Base-by-base conservation (phyloP, 139 green algal species). In the Asterochloris sp. region DNA sequence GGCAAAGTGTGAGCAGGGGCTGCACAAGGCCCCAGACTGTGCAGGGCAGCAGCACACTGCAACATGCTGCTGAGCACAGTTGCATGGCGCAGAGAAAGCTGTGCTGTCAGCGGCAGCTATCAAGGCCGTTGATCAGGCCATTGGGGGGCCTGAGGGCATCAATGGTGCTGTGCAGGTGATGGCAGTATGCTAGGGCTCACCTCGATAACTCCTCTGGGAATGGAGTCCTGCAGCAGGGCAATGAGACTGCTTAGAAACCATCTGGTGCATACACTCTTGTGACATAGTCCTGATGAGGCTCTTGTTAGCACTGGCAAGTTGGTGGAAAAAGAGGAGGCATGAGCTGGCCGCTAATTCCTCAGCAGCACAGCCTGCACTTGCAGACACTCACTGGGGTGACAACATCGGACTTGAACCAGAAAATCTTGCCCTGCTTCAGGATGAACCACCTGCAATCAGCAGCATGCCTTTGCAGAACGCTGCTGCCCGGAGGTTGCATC, bases 361-460 rank as follows among this genome's bases (percentile, higher is more conserved):
- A 85, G 38, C 27, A 61, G 28, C 60, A 60, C 62, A 47, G 61
- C 17, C 26, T 73, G 28, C 11, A 83, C 86, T 85, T 54, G 11
- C 17, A 76, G 28, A 26, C 23, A 84, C 82, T 85, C 75, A 95
- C 92, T 62, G 91, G 88, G 19, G 88, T 95, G 14, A 99, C 89
- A 14, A 94, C 86, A 73, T 98, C 93, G 13, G 90, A 89, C 81
- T 98, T 97, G 89, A 99, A 99, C 97, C 97, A 99, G 83, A 99
- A 98, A 26, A 99, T 98, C 84, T 97, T 98, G 61, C 96, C 96
- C 60, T 98, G 89, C 89, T 99, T 99, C 29, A 99, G 87, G 11
- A 99, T 92, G 83, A 99, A 99, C 94, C 95, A 99, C 79, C 96
- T 89, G 85, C 84, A 82, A 14, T 28, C 38, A 16, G 38, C 24